Evolutionary conservation across 169 alveolate genomes (phyloP).

Genomic region (Plasmodium fragile): DNA sequence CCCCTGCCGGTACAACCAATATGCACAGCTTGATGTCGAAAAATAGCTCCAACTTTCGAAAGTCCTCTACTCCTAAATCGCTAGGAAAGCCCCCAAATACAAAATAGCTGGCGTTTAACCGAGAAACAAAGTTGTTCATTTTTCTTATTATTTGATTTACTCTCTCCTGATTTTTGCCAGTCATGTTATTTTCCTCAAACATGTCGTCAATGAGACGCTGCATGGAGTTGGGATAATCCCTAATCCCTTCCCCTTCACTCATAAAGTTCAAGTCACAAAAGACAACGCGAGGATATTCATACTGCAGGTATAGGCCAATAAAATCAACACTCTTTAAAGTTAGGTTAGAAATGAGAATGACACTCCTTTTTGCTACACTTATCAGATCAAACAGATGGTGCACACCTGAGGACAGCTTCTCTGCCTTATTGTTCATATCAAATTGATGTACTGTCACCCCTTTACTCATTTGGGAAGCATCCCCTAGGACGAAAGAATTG

Average conservation of each 20-base stretch:
- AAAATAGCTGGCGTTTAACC: constrained; percentile 30
- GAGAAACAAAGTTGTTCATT: constrained; percentile 19
- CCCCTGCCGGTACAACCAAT: neutral
- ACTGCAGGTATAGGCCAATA: constrained; percentile 63
- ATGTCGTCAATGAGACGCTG: constrained; percentile 4
- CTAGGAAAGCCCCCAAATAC: constrained; percentile 54
- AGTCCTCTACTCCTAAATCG: constrained; percentile 41
- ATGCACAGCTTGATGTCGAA: constrained; percentile 64
- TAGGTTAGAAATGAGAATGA: constrained; percentile 34
- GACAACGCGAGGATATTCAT: constrained; percentile 20
- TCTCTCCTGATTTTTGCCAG: neutral
- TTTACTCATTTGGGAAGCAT: neutral
- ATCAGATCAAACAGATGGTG: constrained; percentile 4
- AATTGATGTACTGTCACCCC: constrained; percentile 10
- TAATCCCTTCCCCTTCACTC: neutral
- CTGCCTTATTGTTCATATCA: neutral
- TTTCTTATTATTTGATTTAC: constrained; percentile 30
- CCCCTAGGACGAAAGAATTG: neutral
- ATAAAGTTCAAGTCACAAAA: constrained; percentile 29
- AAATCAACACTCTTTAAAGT: constrained; percentile 28
- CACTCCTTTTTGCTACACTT: constrained; percentile 15
- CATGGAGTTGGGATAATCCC: neutral
- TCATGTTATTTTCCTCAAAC: neutral
- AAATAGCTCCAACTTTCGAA: constrained; percentile 31
- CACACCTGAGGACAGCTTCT: neutral